Evolutionary conservation across 352 stramenopile genomes (phyloP), one percentile per base, ranked within the genome.

Genomic region (Phytophthora quininea): DNA sequence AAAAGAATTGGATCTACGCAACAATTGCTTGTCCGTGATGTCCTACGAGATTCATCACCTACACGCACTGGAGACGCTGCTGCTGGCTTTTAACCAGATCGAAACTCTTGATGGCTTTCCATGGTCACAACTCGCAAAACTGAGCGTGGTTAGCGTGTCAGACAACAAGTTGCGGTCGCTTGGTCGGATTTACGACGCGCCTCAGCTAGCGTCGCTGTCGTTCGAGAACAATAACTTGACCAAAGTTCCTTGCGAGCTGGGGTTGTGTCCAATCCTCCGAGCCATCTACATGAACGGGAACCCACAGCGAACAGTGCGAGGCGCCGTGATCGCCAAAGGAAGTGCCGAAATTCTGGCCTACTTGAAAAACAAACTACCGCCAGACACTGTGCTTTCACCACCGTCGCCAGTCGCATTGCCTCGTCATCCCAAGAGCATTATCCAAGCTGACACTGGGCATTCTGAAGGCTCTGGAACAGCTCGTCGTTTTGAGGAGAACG

Each of bases 201-300:
- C 89, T 30, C 50, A 58, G 10, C 73, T 97, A 15, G 72, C 76
- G 31, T 93, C 84, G 40, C 72, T 97, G 19, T 89, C 84, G 32
- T 84, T 96, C 43, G 84, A 95, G 68, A 96, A 95, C 76, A 97
- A 96, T 60, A 93, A 86, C 47, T 67, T 96, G 31, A 72, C 62
- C 6, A 64, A 73, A 11, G 75, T 95, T 1, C 86, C 84, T 0
- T 88, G 67, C 4, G 84, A 92, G 32, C 69, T 96, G 0, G 88
- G 78, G 0, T 67, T 95, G 12, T 93, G 81, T 42, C 74, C 71
- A 1, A 67, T 85, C 15, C 69, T 97, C 37, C 79, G 80, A 15
- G 76, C 84, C 6, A 79, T 97, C 24, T 89, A 91, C 70, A 84
- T 96, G 69, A 94, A 92, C 48, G 87, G 87, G 6, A 97, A 96